phyloP scores from a whole-genome alignment of 2,329 filamentous ascomycete species.

The Colletotrichum falcatum region DNA sequence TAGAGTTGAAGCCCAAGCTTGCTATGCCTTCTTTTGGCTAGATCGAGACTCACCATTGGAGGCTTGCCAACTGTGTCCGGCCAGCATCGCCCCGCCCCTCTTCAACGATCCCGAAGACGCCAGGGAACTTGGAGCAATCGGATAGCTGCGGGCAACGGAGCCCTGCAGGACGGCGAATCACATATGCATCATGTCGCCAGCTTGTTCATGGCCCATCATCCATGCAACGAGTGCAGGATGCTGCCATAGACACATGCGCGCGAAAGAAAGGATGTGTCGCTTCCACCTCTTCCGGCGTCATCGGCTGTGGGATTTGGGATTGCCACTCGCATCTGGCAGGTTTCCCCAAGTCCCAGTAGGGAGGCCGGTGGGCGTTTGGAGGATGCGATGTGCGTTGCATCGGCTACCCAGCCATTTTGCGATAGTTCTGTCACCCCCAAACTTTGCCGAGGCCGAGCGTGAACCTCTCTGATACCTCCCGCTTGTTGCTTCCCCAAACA shows the following conservation, averaged over 20 bases:
- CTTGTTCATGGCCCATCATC: neutral
- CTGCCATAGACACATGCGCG: conserved; percentile 10
- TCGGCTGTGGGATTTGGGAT: conserved; percentile 5
- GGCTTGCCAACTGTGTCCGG: conserved; percentile 22
- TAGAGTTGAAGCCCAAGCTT: conserved; percentile 39
- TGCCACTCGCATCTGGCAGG: conserved; percentile 17
- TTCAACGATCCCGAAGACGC: conserved; percentile 23
- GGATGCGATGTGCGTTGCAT: conserved; percentile 26
- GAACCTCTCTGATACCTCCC: conserved; percentile 4
- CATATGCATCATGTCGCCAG: conserved; percentile 19
- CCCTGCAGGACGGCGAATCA: conserved; percentile 32
- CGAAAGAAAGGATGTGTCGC: neutral
- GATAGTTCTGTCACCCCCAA: conserved; percentile 8
- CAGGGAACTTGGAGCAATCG: conserved; percentile 28
- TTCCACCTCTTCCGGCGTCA: neutral
- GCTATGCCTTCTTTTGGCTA: conserved; percentile 34
- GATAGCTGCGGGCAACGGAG: conserved; percentile 26
- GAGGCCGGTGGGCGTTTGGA: conserved; percentile 32
- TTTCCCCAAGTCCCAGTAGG: conserved; percentile 13
- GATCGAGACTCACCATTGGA: conserved; percentile 32
- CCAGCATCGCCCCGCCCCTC: conserved; percentile 24
- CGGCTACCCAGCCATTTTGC: conserved; percentile 23
- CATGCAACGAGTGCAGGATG: conserved; percentile 15
- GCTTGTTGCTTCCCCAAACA: conserved; percentile 2
- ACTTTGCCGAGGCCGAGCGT: conserved; percentile 12